Base-by-base conservation (phyloP, 371 early-diverging fungal species). In the Paramicrosporidium saccamoebae region DNA sequence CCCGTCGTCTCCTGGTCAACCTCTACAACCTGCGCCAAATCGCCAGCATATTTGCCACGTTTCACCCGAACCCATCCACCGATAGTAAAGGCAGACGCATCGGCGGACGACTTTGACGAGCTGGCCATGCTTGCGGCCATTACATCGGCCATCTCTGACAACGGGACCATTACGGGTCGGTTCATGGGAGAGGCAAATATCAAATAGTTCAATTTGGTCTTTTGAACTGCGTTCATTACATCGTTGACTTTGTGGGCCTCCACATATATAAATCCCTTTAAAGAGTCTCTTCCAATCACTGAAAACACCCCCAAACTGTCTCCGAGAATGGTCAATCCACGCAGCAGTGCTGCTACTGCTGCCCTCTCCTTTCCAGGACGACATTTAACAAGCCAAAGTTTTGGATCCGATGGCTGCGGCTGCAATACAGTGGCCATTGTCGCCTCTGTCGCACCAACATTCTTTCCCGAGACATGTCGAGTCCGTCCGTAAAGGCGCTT, bases 261-360 rank as follows among this genome's bases (percentile, higher is more conserved):
- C 23, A 97, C 51, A 33, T 97, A 97, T 7, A 97, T 48, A 44
- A 79, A 92, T 1, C 96, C 98, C 26, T 68, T 58, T 11, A 88
- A 43, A 0, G 71, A 59, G 27, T 90, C 90, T 23, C 92, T 55
- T 12, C 58, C 52, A 34, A 84, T 72, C 8, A 58, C 74, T 9
- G 82, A 75, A 8, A 54, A 47, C 19, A 84, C 64, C 12, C 60
- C 52, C 14, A 63, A 27, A 8, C 52, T 37, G 22, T 53, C 53
- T 24, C 51, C 50, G 17, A 58, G 42, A 23, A 68, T 63, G 26
- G 69, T 52, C 32, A 48, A 60, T 25, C 68, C 61, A 19, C 73
- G 52, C 58, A 77, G 72, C 17, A 86, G 37, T 5, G 63, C 50
- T 14, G 72, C 48, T 28, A 79, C 61, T 11, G 78, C 46, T 24